A percentile compares a stretch with the other conserved stretches of the same genome.
Conservation (phyloP, 164 flowering plant species). For the Vitis cinerea region DNA sequence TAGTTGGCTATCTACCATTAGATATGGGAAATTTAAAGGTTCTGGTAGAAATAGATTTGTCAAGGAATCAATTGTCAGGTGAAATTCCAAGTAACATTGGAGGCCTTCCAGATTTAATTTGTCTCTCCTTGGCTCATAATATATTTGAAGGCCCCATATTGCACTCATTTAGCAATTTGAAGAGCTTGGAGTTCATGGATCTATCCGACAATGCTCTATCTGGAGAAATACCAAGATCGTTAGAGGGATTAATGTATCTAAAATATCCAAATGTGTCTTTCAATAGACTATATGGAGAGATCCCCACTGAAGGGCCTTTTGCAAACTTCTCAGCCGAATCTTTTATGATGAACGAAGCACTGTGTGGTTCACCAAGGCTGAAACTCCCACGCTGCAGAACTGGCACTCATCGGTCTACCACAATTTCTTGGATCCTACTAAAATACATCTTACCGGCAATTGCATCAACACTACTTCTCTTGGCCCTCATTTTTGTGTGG, state of each 20-base stretch:
- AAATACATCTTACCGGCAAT: no score
- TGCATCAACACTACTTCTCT: no score
- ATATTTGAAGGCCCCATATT: constrained; percentile 13
- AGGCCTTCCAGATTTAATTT: not conserved
- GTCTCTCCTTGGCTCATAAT: constrained; percentile 9
- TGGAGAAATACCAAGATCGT: not conserved
- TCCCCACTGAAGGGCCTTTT: not conserved
- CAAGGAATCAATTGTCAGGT: constrained; percentile 21
- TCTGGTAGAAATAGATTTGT: constrained; percentile 10
- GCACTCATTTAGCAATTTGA: not conserved
- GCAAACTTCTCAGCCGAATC: not conserved
- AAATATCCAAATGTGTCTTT: not conserved
- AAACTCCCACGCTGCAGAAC: no score
- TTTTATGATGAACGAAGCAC: no score
- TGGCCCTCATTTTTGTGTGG: no score
- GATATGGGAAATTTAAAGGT: constrained; percentile 6
- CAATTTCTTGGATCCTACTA: no score
- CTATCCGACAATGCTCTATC: not conserved
- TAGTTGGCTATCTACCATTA: constrained; percentile 4
- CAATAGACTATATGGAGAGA: constrained; percentile 4
- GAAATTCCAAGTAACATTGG: constrained; percentile 18
- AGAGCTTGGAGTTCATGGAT: constrained; percentile 1
- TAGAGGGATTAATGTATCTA: not conserved
- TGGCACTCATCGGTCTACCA: no score
- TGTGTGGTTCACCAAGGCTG: no score